These are phyloP conservation scores for Podaxis sp. DNA, from an alignment of 768 basidiomycete genomes.

Conservation along the genomic window DNA sequence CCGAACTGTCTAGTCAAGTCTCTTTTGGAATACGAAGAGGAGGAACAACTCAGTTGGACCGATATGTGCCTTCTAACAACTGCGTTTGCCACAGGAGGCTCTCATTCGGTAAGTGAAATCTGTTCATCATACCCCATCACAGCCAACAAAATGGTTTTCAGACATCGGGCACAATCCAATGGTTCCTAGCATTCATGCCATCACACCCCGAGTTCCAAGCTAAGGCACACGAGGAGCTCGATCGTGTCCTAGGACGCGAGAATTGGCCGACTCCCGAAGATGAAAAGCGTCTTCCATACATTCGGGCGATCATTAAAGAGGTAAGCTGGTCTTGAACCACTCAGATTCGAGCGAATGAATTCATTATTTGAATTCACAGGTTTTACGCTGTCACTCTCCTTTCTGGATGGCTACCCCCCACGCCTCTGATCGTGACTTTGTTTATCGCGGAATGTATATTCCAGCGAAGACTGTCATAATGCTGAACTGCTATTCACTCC, in stretches of 20 bases:
- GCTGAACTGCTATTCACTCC: not conserved
- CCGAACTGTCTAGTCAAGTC: constrained; percentile 44
- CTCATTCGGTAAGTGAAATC: constrained; percentile 34
- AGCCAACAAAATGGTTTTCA: not conserved
- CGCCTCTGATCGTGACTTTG: constrained; percentile 34
- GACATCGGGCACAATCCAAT: not conserved
- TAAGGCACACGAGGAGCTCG: not conserved
- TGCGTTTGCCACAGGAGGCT: constrained; percentile 44
- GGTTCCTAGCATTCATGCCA: not conserved
- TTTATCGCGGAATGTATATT: constrained; percentile 32
- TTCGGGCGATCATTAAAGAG: constrained; percentile 24
- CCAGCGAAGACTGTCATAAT: not conserved
- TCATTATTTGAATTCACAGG: constrained; percentile 21
- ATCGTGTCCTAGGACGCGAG: not conserved
- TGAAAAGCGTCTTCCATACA: not conserved
- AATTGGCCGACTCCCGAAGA: not conserved
- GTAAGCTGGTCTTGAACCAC: constrained; percentile 11
- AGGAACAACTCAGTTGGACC: constrained; percentile 35
- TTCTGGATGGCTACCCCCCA: constrained; percentile 43
- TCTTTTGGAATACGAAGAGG: constrained; percentile 30
- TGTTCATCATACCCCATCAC: too few relatives aligned
- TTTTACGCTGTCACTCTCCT: constrained; percentile 34
- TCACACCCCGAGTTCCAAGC: not conserved
- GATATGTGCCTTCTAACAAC: constrained; percentile 40
- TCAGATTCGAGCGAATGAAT: too few relatives aligned